Percentiles rank a stretch among this genome's conserved stretches.
Evolutionary conservation across 164 flowering plant species (phyloP).

Genomic region (Tetracentron sinense): DNA sequence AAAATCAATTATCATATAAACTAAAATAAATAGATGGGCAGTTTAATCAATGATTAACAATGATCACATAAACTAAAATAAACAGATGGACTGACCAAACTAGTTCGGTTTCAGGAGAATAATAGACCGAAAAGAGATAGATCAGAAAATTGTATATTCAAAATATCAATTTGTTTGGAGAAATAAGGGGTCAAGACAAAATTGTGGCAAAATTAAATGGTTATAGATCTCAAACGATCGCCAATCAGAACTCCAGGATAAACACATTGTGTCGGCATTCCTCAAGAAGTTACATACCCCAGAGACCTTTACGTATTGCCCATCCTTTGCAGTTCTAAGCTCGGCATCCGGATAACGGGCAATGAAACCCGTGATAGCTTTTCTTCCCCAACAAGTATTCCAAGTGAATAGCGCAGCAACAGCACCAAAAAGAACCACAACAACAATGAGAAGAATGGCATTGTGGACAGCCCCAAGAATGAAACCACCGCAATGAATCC

Average conservation of each 20-base stretch:
- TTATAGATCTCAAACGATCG: not conserved
- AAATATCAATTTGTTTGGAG: not conserved
- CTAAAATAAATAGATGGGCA: too few species aligned
- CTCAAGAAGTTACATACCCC: slow-evolving; percentile 69
- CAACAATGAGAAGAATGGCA: slow-evolving; percentile 81
- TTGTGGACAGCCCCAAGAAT: slow-evolving; percentile 94
- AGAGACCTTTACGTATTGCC: slow-evolving; percentile 91
- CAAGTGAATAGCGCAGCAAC: slow-evolving; percentile 76
- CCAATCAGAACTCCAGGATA: not conserved
- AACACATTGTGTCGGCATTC: not conserved
- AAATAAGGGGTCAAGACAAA: not conserved
- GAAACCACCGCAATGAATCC: slow-evolving; percentile 95
- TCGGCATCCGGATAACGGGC: slow-evolving; percentile 89
- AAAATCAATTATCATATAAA: too few species aligned
- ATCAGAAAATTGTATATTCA: not conserved
- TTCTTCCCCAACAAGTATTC: slow-evolving; percentile 81
- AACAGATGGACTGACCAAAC: not conserved
- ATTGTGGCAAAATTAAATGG: not conserved
- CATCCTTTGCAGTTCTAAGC: slow-evolving; percentile 89
- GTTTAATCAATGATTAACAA: not conserved
- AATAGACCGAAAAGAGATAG: not conserved
- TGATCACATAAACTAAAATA: not conserved
- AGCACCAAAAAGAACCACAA: slow-evolving; percentile 62
- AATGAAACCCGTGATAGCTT: slow-evolving; percentile 71
- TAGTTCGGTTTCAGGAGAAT: not conserved